phyloP scores from a whole-genome alignment of 2,329 filamentous ascomycete genomes.

The Daldinia eschscholtzii region DNA sequence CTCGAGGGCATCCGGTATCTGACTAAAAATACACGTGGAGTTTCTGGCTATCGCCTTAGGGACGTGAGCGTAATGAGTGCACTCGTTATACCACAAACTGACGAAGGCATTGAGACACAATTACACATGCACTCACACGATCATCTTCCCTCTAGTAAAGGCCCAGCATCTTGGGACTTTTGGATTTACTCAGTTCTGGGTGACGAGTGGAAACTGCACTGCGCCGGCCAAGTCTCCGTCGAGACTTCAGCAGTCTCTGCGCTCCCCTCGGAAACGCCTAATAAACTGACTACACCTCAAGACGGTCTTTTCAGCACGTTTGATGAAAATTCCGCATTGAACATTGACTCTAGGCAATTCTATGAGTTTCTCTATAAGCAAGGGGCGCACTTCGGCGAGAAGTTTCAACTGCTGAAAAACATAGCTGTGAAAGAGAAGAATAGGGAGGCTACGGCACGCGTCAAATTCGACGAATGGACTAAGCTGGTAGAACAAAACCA shows the following conservation, averaged over 20 bases:
- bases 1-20: not conserved
- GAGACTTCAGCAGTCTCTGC: not conserved
- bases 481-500: not conserved
- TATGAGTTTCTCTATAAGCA: not conserved
- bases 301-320: not conserved
- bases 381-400: not conserved
- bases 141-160: not conserved
- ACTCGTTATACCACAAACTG: constrained; percentile 13
- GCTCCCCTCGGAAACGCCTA: not conserved
- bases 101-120: constrained; percentile 26
- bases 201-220: not conserved
- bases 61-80: constrained; percentile 27
- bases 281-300: not conserved
- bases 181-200: not conserved
- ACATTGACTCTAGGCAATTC: not conserved
- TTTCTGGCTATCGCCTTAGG: constrained; percentile 10
- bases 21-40: not conserved
- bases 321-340: not conserved
- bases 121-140: constrained; percentile 22
- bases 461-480: not conserved
- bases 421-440: not conserved
- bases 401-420: not conserved
- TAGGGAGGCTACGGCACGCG: not conserved
- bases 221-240: not conserved
- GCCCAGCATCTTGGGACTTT: not conserved